These are phyloP conservation scores for Fabrea salina DNA, from an alignment of 169 alveolate genomes.

Conservation along the genomic window DNA sequence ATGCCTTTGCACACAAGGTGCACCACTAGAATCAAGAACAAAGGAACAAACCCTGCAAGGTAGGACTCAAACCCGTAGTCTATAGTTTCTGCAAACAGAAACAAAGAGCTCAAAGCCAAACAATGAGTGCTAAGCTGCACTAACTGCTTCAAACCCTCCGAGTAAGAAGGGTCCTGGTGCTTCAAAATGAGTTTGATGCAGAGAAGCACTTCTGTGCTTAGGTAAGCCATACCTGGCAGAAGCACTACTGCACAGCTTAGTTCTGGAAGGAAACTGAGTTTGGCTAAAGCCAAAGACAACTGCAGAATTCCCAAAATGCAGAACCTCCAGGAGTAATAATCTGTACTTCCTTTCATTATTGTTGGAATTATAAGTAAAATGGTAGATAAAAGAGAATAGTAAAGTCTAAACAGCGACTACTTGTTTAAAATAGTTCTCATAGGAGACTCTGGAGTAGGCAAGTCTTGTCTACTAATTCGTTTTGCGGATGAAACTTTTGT, in stretches of 20 bases:
- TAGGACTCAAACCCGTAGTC: background rate
- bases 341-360: too few species aligned
- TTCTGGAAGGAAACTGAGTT: too few species aligned
- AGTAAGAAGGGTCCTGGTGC: background rate
- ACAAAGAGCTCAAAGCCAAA: background rate
- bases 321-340: too few species aligned
- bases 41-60: background rate
- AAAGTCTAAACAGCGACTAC: constrained; percentile 67
- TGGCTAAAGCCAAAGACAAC: too few species aligned
- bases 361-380: too few species aligned
- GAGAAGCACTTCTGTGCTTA: too few species aligned
- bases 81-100: background rate
- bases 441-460: constrained; percentile 98
- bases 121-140: background rate
- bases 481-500: constrained; percentile 85
- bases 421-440: constrained; percentile 94
- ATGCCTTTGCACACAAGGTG: background rate
- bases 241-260: too few species aligned
- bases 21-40: background rate
- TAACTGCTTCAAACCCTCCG: background rate
- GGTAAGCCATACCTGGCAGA: too few species aligned
- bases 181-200: too few species aligned
- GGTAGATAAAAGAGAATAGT: background rate
- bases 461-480: constrained; percentile 93
- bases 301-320: too few species aligned